Evolutionary conservation across 305 asterid species (phyloP).

Genomic region (Fraxinus dipetala): DNA sequence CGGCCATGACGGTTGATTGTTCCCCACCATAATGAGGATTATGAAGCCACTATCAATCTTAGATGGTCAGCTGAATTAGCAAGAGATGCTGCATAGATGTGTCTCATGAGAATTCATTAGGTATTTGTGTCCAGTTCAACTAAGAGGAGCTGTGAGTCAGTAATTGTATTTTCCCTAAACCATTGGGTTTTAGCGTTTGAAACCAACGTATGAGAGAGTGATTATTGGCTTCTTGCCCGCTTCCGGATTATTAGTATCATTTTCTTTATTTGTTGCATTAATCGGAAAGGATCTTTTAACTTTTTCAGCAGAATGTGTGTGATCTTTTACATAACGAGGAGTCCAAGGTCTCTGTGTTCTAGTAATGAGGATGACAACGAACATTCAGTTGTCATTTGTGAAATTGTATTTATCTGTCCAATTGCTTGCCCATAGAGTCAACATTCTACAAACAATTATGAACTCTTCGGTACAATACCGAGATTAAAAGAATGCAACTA

Average conservation of each 20-base stretch:
- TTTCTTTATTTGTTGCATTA: not conserved
- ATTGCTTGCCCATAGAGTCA: slow-evolving; percentile 5
- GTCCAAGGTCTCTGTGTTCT: slow-evolving; percentile 1
- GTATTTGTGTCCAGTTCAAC: not conserved
- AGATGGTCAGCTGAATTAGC: slow-evolving; percentile 5
- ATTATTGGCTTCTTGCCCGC: not conserved
- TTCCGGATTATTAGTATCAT: not conserved
- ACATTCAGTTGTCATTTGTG: not conserved
- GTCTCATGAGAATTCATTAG: not conserved
- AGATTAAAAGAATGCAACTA: not conserved
- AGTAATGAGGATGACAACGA: not conserved
- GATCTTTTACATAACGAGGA: slow-evolving; percentile 26
- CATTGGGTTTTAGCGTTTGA: not conserved
- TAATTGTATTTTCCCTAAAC: not conserved
- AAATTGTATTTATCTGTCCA: not conserved
- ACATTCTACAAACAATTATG: not conserved
- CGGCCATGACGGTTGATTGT: slow-evolving; percentile 24
- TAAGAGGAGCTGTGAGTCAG: slow-evolving; percentile 12
- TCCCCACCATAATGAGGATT: slow-evolving; percentile 25
- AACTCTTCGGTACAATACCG: not conserved
- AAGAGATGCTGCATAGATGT: slow-evolving; percentile 13
- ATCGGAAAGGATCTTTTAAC: not conserved
- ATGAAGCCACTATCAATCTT: slow-evolving; percentile 21
- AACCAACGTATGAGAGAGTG: not conserved
- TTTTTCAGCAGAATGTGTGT: slow-evolving; percentile 38